Percentiles rank a stretch among this genome's conserved stretches.
Evolutionary conservation across 805 yeast genomes (phyloP).

Genomic region (Lipomyces anomalus): DNA sequence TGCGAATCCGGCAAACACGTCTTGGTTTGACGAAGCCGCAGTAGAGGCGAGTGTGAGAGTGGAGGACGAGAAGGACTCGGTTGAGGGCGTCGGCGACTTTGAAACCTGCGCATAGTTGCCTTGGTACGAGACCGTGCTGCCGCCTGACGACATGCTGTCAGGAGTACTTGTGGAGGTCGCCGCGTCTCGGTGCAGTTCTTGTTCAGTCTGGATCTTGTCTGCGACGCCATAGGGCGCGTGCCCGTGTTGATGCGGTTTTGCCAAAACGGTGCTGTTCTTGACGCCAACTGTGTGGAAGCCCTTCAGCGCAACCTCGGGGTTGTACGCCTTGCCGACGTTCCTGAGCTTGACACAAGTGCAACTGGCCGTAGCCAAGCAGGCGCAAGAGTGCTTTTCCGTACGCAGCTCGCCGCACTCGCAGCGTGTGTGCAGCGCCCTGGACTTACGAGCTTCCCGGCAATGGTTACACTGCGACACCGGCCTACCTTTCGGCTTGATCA

Average conservation of each 20-base stretch:
- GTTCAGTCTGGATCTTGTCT: neutral
- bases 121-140: neutral
- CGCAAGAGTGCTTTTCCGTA: slow-evolving; percentile 1
- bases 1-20: neutral
- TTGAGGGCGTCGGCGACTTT: neutral
- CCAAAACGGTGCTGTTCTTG: neutral
- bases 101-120: neutral
- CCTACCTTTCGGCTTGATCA: slow-evolving; percentile 94
- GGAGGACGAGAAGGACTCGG: neutral
- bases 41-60: neutral
- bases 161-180: neutral
- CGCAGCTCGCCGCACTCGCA: slow-evolving; percentile 55
- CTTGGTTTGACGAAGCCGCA: neutral
- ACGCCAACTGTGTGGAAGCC: slow-evolving; percentile 1
- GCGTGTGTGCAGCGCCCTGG: slow-evolving; percentile 57
- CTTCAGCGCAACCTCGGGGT: neutral
- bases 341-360: slow-evolving; percentile 20
- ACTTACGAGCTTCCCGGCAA: slow-evolving; percentile 69
- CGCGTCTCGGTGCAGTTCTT: no score
- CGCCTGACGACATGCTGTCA: neutral
- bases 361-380: neutral
- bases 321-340: slow-evolving; percentile 17
- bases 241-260: slow-evolving; percentile 3
- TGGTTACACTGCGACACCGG: slow-evolving; percentile 89
- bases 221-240: neutral